Evolutionary conservation across 2,329 filamentous ascomycete genomes (phyloP).

Genomic region (Didymella lethalis): DNA sequence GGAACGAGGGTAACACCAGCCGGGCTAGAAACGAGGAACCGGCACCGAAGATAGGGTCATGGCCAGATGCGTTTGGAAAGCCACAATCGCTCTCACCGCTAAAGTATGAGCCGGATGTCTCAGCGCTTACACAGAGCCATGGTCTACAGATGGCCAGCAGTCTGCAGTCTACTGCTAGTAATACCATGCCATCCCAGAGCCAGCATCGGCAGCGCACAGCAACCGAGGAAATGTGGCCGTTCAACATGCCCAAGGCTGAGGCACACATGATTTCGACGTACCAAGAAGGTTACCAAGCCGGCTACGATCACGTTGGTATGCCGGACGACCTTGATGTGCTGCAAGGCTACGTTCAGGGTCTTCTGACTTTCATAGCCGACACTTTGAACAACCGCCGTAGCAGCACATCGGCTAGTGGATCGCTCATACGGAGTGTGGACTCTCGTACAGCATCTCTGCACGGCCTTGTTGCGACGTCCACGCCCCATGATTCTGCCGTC

Average conservation of each 20-base stretch:
- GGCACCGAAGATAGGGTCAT: constrained; percentile 39
- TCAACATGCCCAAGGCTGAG: constrained; percentile 28
- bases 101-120: constrained; percentile 22
- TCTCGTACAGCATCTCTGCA: constrained; percentile 38
- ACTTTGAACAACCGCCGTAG: constrained; percentile 33
- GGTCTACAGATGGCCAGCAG: constrained; percentile 12
- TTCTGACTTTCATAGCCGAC: constrained; percentile 41
- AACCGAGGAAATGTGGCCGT: constrained; percentile 36
- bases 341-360: constrained; percentile 46
- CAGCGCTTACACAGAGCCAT: constrained; percentile 17
- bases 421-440: constrained; percentile 19
- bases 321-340: constrained; percentile 44
- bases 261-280: constrained; percentile 44
- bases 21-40: constrained; percentile 33
- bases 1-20: constrained; percentile 41
- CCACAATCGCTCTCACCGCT: constrained; percentile 31
- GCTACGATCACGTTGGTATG: constrained; percentile 47
- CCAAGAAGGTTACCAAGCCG: constrained; percentile 50
- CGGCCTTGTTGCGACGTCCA: constrained; percentile 34
- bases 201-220: constrained; percentile 29
- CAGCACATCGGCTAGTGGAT: constrained; percentile 20
- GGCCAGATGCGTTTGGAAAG: constrained; percentile 44
- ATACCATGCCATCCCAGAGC: constrained; percentile 21
- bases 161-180: constrained; percentile 24
- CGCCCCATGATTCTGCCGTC: constrained; percentile 41